Evolutionary conservation across 345 rosid species (phyloP).

Genomic region (Linum tenue): DNA sequence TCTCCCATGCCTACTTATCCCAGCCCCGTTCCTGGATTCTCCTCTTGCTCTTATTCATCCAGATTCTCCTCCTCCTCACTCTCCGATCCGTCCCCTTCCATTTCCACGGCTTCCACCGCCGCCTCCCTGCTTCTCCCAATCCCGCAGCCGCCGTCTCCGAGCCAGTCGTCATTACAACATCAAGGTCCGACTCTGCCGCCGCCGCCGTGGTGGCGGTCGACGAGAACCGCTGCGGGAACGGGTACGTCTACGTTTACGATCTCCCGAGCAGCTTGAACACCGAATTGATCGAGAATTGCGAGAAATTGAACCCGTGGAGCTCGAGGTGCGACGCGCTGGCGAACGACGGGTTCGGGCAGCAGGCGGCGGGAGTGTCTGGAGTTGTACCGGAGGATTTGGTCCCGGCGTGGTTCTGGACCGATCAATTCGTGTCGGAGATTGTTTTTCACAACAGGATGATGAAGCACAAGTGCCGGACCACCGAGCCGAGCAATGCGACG

Average conservation of each 20-base stretch:
- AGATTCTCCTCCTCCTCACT: conserved; percentile 29
- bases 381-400: conserved; percentile 48
- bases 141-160: background rate
- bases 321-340: conserved; percentile 65
- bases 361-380: conserved; percentile 39
- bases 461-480: conserved; percentile 64
- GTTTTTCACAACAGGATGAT: conserved; percentile 69
- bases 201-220: background rate
- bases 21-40: conserved; percentile 42
- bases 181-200: conserved; percentile 1
- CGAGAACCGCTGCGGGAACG: conserved; percentile 38
- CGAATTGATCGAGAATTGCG: conserved; percentile 58
- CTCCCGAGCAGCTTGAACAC: conserved; percentile 56
- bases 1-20: conserved; percentile 23
- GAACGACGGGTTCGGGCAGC: conserved; percentile 64
- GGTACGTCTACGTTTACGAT: conserved; percentile 67
- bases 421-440: conserved; percentile 73
- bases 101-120: conserved; percentile 26
- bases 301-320: conserved; percentile 79
- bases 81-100: conserved; percentile 45
- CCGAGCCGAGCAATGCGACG: conserved; percentile 54
- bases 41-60: background rate
- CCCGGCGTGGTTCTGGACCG: conserved; percentile 89
- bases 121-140: background rate
- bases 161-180: conserved; percentile 10